These are phyloP conservation scores for Trichoderma koningii DNA, from an alignment of 2,329 filamentous ascomycete species.

Conservation along the genomic window DNA sequence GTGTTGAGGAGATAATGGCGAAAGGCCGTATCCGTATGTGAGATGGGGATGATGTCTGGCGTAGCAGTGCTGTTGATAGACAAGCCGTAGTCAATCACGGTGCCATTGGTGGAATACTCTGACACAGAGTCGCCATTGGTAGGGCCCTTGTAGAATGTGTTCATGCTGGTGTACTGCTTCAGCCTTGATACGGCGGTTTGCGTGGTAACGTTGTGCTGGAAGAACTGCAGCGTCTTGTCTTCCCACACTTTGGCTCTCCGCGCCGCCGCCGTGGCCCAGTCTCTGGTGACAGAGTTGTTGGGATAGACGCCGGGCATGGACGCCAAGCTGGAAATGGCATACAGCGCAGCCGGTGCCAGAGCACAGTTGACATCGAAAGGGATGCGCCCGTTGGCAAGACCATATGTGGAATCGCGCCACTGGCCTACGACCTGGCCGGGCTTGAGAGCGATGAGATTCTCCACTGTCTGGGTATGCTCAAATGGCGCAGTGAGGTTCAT, in stretches of 20 bases:
- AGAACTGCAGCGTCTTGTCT: constrained; percentile 60
- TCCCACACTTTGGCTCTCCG: constrained; percentile 63
- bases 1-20: constrained; percentile 63
- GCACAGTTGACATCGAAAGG: constrained; percentile 68
- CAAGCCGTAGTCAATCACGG: constrained; percentile 56
- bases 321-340: constrained; percentile 57
- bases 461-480: constrained; percentile 50
- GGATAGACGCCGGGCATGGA: constrained; percentile 52
- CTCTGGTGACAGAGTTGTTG: constrained; percentile 38
- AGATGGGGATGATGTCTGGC: constrained; percentile 54
- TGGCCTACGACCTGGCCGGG: constrained; percentile 57
- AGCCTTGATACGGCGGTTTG: constrained; percentile 51
- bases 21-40: constrained; percentile 67
- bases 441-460: constrained; percentile 62
- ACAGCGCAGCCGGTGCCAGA: constrained; percentile 61
- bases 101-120: constrained; percentile 40
- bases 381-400: constrained; percentile 62
- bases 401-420: constrained; percentile 64
- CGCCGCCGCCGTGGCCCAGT: constrained; percentile 50
- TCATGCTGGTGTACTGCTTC: constrained; percentile 47
- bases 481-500: constrained; percentile 59
- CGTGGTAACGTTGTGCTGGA: constrained; percentile 48
- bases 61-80: constrained; percentile 56
- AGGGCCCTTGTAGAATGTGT: constrained; percentile 48
- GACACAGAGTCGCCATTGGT: constrained; percentile 45